Evolutionary conservation across 208 protist species (phyloP).

Genomic region (Trypanosoma lewisi): DNA sequence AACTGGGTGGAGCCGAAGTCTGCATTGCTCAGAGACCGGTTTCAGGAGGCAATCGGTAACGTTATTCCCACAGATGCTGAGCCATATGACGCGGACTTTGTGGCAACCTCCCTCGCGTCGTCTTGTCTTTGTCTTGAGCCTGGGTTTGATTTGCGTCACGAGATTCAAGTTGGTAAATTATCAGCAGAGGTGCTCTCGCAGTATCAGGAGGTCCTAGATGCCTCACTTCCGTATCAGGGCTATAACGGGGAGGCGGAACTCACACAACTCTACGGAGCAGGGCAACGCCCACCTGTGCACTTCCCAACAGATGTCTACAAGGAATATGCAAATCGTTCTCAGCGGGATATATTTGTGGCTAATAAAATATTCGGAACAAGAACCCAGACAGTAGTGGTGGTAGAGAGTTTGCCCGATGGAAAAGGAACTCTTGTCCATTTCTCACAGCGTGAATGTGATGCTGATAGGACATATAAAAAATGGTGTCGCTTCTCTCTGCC

Average conservation of each 20-base stretch:
- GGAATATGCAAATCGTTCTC: slow-evolving; percentile 27
- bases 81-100: slow-evolving; percentile 17
- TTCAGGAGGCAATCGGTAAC: slow-evolving; percentile 22
- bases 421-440: slow-evolving; percentile 32
- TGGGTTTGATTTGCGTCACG: slow-evolving; percentile 34
- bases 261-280: slow-evolving; percentile 14
- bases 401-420: slow-evolving; percentile 28
- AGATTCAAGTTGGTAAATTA: slow-evolving; percentile 7
- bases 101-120: slow-evolving; percentile 35
- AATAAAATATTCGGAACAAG: slow-evolving; percentile 37
- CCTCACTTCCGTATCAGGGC: slow-evolving; percentile 30
- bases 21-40: slow-evolving; percentile 25
- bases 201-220: slow-evolving; percentile 29
- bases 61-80: slow-evolving; percentile 13
- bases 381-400: slow-evolving; percentile 55
- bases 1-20: slow-evolving; percentile 59
- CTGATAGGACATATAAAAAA: slow-evolving; percentile 6
- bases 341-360: slow-evolving; percentile 43
- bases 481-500: slow-evolving; percentile 28
- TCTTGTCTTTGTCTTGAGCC: slow-evolving; percentile 38
- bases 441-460: slow-evolving; percentile 33
- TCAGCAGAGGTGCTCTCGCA: slow-evolving; percentile 2
- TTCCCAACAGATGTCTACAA: slow-evolving; percentile 21
- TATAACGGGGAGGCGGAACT: slow-evolving; percentile 29
- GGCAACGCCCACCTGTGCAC: slow-evolving; percentile 13